Evolutionary conservation across 164 flowering plant species (phyloP).

Genomic region (Magnolia kwangsiensis): DNA sequence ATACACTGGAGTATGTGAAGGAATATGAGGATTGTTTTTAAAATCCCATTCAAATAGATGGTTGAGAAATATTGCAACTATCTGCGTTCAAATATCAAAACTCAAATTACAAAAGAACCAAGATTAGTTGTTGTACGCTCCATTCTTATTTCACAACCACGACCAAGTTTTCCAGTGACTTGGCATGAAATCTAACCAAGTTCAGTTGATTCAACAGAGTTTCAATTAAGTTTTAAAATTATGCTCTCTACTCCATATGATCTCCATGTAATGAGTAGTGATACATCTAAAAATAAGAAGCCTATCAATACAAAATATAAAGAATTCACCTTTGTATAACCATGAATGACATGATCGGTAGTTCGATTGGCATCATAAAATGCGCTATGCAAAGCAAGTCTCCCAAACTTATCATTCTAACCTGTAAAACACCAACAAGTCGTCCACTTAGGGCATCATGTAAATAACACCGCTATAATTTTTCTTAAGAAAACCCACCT

Average conservation of each 20-base stretch:
- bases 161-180: too few species aligned
- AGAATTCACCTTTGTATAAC: constrained; percentile 73
- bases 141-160: too few species aligned
- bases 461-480: neutral
- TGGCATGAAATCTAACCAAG: too few species aligned
- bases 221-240: too few species aligned
- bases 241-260: neutral
- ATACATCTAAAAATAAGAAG: neutral
- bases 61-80: too few species aligned
- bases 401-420: constrained; percentile 72
- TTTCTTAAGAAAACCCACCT: neutral
- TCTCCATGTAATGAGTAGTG: neutral
- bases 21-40: too few species aligned
- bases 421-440: constrained; percentile 31
- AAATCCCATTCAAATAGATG: too few species aligned
- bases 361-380: constrained; percentile 74
- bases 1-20: too few species aligned
- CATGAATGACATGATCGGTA: constrained; percentile 55
- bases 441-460: neutral
- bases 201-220: too few species aligned
- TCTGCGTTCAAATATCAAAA: too few species aligned
- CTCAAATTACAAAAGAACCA: too few species aligned
- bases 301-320: neutral
- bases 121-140: too few species aligned
- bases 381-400: constrained; percentile 57